Base-by-base conservation (phyloP, 129 eudicot genomes). In the Flaveria brownii region DNA sequence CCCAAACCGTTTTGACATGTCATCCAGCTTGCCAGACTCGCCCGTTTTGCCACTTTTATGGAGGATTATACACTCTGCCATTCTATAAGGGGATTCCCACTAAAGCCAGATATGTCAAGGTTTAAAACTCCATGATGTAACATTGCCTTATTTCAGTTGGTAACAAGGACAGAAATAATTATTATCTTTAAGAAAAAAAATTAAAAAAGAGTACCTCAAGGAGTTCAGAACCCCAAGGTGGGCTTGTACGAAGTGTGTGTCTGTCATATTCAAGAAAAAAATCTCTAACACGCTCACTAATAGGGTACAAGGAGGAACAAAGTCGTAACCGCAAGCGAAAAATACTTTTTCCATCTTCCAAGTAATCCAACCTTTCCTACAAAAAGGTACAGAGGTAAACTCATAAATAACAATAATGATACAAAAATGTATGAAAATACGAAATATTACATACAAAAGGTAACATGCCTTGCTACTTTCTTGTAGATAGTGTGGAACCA, bases 211-310 rank as follows among this genome's bases (percentile, higher is more conserved):
- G 76, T 78, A 91, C 99, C 99, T 94, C 99, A 78, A 94, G 97
- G 73, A 94, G 93, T 77, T 94, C 99, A 55, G 99, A 94, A 49
- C 99, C 97, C 99, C 99, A 94, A 79, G 99, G 99, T 26, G 99
- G 97, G 79, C 99, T 94, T 77, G 99, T 94, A 15, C 99, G 96
- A 36, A 94, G 97, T 62, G 91, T 87, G 78, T 94, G 99, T 75
- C 99, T 87, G 75, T 94, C 99, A 50, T 94, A 94, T 87, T 94
- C 99, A 41, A 94, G 97, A 77, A 94, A 94, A 82, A 94, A 94
- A 77, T 94, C 99, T 68, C 99, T 84, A 55, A 94, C 91, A 47
- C 99, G 89, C 89, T 94, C 99, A 78, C 92, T 94, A 51, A 88
- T 63, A 41, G 99, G 97, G 77, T 91, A 94, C 84, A 94, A 78